These are phyloP conservation scores for Curvularia sp. DNA, from an alignment of 2,329 filamentous ascomycete genomes.

Conservation along the genomic window DNA sequence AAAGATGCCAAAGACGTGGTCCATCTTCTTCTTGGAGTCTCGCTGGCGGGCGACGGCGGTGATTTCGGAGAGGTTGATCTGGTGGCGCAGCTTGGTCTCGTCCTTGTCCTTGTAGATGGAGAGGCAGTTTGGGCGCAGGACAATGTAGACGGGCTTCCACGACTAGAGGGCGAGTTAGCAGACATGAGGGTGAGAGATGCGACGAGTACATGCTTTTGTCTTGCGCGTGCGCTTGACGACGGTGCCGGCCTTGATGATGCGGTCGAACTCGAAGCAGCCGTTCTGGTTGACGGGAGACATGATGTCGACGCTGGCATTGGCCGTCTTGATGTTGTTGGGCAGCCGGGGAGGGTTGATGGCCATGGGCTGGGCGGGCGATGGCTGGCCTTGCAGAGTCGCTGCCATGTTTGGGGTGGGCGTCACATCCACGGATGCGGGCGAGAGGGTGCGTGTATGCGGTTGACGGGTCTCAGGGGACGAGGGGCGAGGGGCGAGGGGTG, in stretches of 20 bases:
- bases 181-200: neutral
- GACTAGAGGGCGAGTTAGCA: slow-evolving; percentile 60
- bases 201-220: slow-evolving; percentile 61
- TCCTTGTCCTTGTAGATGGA: slow-evolving; percentile 93
- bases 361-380: slow-evolving; percentile 34
- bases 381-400: slow-evolving; percentile 34
- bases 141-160: slow-evolving; percentile 90
- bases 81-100: slow-evolving; percentile 86
- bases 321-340: slow-evolving; percentile 33
- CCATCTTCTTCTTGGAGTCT: slow-evolving; percentile 84
- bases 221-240: slow-evolving; percentile 89
- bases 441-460: neutral
- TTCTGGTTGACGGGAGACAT: slow-evolving; percentile 91
- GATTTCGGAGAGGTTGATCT: slow-evolving; percentile 85
- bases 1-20: slow-evolving; percentile 91
- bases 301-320: slow-evolving; percentile 60
- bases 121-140: slow-evolving; percentile 86
- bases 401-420: slow-evolving; percentile 23
- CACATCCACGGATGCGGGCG: slow-evolving; percentile 24
- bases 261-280: slow-evolving; percentile 94
- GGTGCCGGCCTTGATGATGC: slow-evolving; percentile 87
- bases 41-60: slow-evolving; percentile 89
- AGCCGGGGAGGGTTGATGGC: slow-evolving; percentile 23
- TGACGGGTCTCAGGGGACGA: neutral
- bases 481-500: neutral